phyloP scores from a whole-genome alignment of 2,329 filamentous ascomycete species.

The Diaporthe longicolla region DNA sequence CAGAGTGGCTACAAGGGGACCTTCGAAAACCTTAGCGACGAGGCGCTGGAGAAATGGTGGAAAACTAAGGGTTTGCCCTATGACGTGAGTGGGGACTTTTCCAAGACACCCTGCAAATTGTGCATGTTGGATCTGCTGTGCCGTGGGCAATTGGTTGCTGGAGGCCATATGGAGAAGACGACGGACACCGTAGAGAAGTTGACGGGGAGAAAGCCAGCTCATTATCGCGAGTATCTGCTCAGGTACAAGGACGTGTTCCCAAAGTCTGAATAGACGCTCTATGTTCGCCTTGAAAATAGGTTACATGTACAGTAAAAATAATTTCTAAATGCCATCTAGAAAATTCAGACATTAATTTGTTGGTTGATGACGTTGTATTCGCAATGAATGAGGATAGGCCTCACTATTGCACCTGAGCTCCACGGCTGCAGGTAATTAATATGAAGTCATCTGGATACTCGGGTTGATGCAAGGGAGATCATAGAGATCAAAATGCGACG shows the following conservation, averaged over 20 bases:
- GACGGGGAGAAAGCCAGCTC: conserved; percentile 37
- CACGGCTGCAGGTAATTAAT: no score
- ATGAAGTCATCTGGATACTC: no score
- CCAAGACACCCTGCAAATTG: conserved; percentile 43
- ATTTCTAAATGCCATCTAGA: no score
- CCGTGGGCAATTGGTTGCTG: conserved; percentile 42
- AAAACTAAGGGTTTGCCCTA: conserved; percentile 41
- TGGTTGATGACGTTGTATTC: no score
- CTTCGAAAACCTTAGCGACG: conserved; percentile 44
- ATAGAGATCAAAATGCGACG: no score
- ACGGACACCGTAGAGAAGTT: conserved; percentile 40
- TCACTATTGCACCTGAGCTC: no score
- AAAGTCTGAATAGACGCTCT: conserved; percentile 20
- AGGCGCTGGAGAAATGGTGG: conserved; percentile 43
- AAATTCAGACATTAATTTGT: no score
- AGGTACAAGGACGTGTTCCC: conserved; percentile 42
- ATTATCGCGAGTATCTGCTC: conserved; percentile 39
- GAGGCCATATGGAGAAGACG: conserved; percentile 36
- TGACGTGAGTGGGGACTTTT: conserved; percentile 42
- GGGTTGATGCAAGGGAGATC: no score
- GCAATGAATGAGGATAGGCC: no score
- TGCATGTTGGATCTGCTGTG: conserved; percentile 44
- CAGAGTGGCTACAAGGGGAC: conserved; percentile 43
- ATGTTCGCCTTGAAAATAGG: no score
- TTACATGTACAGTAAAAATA: not conserved